Conservation (phyloP, 805 yeast species). For the Candida schatavii region DNA sequence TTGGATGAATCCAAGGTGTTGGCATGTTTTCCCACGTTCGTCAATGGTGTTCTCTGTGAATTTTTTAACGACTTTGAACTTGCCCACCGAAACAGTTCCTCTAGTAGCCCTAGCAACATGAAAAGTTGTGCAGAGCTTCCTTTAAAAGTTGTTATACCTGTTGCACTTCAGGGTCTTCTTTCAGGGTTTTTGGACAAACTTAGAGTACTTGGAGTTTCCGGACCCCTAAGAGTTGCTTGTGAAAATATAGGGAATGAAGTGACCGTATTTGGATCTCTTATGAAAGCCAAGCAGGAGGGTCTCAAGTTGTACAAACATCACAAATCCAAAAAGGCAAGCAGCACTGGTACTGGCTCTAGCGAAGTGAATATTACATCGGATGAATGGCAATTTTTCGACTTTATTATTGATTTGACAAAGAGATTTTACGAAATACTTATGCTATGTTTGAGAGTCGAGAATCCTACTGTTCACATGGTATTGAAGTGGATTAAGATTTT, state of each 20-base stretch:
- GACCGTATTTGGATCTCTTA: not conserved
- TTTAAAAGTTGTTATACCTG: not conserved
- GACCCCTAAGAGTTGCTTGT: not conserved
- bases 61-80: not conserved
- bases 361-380: not conserved
- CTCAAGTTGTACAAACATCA: not conserved
- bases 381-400: slow-evolving; percentile 15
- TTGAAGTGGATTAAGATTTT: slow-evolving; percentile 21
- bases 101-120: not conserved
- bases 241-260: too few relatives aligned
- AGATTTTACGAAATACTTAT: slow-evolving; percentile 13
- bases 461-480: slow-evolving; percentile 17
- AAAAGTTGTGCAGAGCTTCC: not conserved
- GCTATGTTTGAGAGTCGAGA: slow-evolving; percentile 3
- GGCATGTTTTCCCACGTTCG: slow-evolving; percentile 16
- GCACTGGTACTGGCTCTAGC: not conserved
- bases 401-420: slow-evolving; percentile 9
- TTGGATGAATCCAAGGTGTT: slow-evolving; percentile 10
- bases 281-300: not conserved
- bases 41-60: slow-evolving; percentile 4
- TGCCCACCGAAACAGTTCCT: not conserved
- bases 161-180: not conserved
- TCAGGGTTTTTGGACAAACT: not conserved
- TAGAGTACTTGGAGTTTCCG: not conserved
- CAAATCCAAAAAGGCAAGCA: too few relatives aligned